Percentiles rank a stretch among this genome's conserved stretches.
Conservation (phyloP, 1,284 basidiomycete species). For the Wolfiporia cocos region DNA sequence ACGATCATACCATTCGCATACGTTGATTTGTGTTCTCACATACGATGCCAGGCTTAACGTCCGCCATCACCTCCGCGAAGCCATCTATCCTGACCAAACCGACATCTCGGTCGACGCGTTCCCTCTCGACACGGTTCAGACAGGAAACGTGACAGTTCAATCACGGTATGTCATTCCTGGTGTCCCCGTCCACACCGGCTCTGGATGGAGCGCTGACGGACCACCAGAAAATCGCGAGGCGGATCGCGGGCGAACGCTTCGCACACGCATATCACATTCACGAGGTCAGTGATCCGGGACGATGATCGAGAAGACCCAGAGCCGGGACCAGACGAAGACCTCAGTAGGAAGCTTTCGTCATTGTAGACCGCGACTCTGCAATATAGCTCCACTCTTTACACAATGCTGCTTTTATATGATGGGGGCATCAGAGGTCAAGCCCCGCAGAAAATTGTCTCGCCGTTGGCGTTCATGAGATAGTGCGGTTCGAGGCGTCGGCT, state of each 20-base stretch:
- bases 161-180: too few species aligned
- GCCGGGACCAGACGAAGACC: background rate
- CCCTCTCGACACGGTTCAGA: background rate
- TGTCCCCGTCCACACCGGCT: too few species aligned
- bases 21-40: background rate
- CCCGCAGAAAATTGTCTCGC: too few species aligned
- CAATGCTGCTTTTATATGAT: background rate
- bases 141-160: background rate
- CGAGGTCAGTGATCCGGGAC: slow-evolving; percentile 2
- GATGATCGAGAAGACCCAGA: background rate
- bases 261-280: slow-evolving; percentile 3
- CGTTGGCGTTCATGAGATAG: background rate
- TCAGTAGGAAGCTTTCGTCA: background rate
- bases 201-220: background rate
- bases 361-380: too few species aligned
- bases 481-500: background rate
- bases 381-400: background rate
- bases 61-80: slow-evolving; percentile 3
- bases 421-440: background rate
- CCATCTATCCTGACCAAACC: background rate
- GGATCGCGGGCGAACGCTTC: background rate
- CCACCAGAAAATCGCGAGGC: background rate
- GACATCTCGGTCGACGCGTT: background rate
- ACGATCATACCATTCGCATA: background rate
- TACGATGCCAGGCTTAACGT: slow-evolving; percentile 1